A percentile compares a stretch with the other conserved stretches of the same genome.
These are phyloP conservation scores for Arachnomyces sp. DNA, from an alignment of 2,329 filamentous ascomycete genomes.

Conservation along the genomic window DNA sequence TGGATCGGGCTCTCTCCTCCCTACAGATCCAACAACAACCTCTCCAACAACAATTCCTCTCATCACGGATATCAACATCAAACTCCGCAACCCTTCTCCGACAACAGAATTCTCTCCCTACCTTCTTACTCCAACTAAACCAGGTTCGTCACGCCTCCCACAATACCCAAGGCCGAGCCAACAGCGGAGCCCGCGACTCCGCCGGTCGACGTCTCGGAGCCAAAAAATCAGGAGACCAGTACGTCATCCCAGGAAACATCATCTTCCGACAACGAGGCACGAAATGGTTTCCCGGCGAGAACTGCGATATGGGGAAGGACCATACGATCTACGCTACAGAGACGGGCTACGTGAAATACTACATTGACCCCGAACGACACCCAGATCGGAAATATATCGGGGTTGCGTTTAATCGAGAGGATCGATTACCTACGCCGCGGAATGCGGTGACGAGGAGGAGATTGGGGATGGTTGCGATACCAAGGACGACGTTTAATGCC, in stretches of 20 bases:
- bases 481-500: slow-evolving; percentile 18
- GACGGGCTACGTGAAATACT: slow-evolving; percentile 92
- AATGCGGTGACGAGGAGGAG: slow-evolving; percentile 67
- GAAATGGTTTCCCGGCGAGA: slow-evolving; percentile 89
- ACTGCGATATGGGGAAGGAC: slow-evolving; percentile 88
- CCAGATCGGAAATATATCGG: slow-evolving; percentile 91
- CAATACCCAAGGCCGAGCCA: slow-evolving; percentile 59
- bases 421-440: slow-evolving; percentile 66
- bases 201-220: slow-evolving; percentile 84
- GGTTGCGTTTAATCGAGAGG: slow-evolving; percentile 74
- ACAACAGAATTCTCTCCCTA: slow-evolving; percentile 18
- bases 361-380: slow-evolving; percentile 74
- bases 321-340: slow-evolving; percentile 87
- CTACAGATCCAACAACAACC: slow-evolving; percentile 6
- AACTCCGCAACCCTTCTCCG: slow-evolving; percentile 6
- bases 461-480: slow-evolving; percentile 61
- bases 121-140: slow-evolving; percentile 31
- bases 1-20: slow-evolving; percentile 28
- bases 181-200: slow-evolving; percentile 56
- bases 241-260: slow-evolving; percentile 92
- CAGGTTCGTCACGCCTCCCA: slow-evolving; percentile 55
- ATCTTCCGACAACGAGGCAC: slow-evolving; percentile 96
- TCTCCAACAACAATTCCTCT: slow-evolving; percentile 6
- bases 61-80: slow-evolving; percentile 1
- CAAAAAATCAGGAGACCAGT: slow-evolving; percentile 88